phyloP scores from a whole-genome alignment of 2,329 filamentous ascomycete genomes.

The Trichoderma sp. region DNA sequence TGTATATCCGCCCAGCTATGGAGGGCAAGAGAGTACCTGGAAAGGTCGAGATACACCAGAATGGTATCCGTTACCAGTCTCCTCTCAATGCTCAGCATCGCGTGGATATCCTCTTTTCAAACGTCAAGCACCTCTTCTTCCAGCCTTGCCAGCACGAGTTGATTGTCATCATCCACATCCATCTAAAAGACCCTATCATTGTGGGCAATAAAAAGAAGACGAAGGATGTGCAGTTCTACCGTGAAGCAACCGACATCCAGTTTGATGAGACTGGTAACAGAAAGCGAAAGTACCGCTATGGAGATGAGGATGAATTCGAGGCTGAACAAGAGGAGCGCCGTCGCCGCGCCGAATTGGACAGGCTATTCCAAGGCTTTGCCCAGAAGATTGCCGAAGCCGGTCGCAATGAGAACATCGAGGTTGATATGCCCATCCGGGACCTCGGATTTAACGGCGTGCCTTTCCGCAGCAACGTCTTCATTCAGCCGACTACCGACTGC shows the following conservation, averaged over 20 bases:
- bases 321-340: conserved; percentile 95
- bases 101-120: conserved; percentile 95
- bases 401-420: conserved; percentile 83
- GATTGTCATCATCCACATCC: conserved; percentile 96
- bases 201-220: conserved; percentile 98
- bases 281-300: conserved; percentile 95
- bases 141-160: conserved; percentile 95
- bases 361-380: conserved; percentile 92
- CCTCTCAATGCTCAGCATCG: conserved; percentile 75
- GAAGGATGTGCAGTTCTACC: conserved; percentile 97
- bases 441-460: conserved; percentile 96
- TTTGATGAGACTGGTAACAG: conserved; percentile 98
- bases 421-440: conserved; percentile 95
- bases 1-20: conserved; percentile 91
- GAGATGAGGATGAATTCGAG: conserved; percentile 98
- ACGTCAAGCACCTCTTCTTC: conserved; percentile 98
- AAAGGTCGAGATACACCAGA: conserved; percentile 96
- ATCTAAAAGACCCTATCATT: conserved; percentile 96
- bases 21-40: conserved; percentile 96
- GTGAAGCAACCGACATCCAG: conserved; percentile 96
- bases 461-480: conserved; percentile 90
- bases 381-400: conserved; percentile 97
- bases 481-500: conserved; percentile 95
- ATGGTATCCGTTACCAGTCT: conserved; percentile 93
- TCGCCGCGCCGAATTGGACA: conserved; percentile 85